Evolutionary conservation across 2,329 filamentous ascomycete genomes (phyloP).

Genomic region (Apiospora pterosperma): DNA sequence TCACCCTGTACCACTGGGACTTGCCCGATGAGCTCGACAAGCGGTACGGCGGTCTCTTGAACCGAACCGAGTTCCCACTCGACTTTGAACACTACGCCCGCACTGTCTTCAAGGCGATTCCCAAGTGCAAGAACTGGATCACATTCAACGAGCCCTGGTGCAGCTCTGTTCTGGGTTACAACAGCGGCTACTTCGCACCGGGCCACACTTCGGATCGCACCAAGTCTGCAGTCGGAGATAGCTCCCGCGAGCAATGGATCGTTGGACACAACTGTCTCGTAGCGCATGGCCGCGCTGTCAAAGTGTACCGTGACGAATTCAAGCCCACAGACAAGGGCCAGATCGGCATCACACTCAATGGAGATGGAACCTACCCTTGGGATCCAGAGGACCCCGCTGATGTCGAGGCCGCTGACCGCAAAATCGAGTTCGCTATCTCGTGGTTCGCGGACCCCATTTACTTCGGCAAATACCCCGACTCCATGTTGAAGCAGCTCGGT

Average conservation of each 20-base stretch:
- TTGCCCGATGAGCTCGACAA: constrained; percentile 74
- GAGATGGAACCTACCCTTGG: constrained; percentile 80
- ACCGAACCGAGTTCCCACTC: constrained; percentile 76
- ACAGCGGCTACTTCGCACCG: constrained; percentile 73
- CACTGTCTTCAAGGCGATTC: constrained; percentile 69
- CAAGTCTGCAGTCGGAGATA: constrained; percentile 70
- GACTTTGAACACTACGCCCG: constrained; percentile 80
- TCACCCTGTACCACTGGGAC: constrained; percentile 89
- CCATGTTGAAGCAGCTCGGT: constrained; percentile 79
- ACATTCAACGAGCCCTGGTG: constrained; percentile 92
- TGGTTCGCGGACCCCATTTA: constrained; percentile 92
- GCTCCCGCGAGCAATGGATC: constrained; percentile 74
- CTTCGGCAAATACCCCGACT: constrained; percentile 77
- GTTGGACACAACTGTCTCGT: constrained; percentile 78
- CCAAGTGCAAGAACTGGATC: constrained; percentile 83
- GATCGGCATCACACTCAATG: constrained; percentile 87
- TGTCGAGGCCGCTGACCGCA: constrained; percentile 72
- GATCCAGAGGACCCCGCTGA: constrained; percentile 73
- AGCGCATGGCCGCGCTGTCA: constrained; percentile 77
- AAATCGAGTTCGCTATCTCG: constrained; percentile 81
- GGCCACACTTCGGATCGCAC: constrained; percentile 75
- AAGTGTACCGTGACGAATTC: constrained; percentile 80
- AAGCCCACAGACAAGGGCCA: constrained; percentile 69
- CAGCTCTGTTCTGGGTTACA: constrained; percentile 77
- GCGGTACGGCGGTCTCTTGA: constrained; percentile 77